Conservation (phyloP, 345 rosid genomes). For the Citrus trifoliata region DNA sequence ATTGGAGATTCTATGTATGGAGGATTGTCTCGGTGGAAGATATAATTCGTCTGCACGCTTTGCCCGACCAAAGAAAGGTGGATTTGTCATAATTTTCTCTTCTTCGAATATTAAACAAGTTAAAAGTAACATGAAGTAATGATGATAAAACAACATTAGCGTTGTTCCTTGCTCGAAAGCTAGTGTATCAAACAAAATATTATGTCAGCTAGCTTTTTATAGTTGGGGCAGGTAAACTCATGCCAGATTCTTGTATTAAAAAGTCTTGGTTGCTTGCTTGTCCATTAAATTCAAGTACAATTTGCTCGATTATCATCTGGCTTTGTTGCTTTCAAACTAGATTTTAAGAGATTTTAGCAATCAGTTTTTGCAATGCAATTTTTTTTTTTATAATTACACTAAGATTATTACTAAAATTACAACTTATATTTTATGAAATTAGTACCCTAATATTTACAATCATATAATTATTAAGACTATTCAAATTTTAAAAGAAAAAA, state of each 20-base stretch:
- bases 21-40: conserved; percentile 8
- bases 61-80: not conserved
- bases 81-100: conserved; percentile 10
- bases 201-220: conserved; percentile 10
- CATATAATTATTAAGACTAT: rapidly evolving
- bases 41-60: not conserved
- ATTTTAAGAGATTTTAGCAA: not conserved
- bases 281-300: conserved; percentile 13
- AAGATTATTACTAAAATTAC: rapidly evolving
- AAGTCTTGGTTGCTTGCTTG: too few species aligned
- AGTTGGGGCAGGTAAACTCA: conserved; percentile 55
- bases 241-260: too few species aligned
- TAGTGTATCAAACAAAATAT: too few species aligned
- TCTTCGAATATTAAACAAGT: not conserved
- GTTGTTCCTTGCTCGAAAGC: not conserved
- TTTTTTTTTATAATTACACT: too few species aligned
- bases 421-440: too few species aligned
- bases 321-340: conserved; percentile 3
- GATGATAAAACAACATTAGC: not conserved
- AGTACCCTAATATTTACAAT: too few species aligned
- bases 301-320: not conserved
- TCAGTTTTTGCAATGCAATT: not conserved
- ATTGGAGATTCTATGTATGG: not conserved
- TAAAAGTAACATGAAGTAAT: conserved; percentile 1
- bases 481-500: too few species aligned